A percentile compares a stretch with the other conserved stretches of the same genome.
Conservation (phyloP, 768 basidiomycete genomes). For the Rhizopogon vulgaris region DNA sequence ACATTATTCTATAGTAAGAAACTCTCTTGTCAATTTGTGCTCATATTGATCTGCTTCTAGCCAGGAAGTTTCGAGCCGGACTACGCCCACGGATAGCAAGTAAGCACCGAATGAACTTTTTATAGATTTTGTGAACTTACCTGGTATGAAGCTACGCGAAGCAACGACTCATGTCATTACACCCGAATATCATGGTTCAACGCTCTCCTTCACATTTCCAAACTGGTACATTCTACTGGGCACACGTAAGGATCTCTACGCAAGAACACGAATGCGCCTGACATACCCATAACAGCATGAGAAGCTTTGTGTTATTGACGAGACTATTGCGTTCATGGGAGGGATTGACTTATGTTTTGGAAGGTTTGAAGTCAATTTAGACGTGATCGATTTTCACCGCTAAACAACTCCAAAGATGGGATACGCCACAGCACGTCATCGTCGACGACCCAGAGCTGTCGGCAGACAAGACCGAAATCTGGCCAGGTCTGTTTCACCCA, state of each 20-base stretch:
- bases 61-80: constrained; percentile 91
- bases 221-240: constrained; percentile 98
- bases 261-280: neutral
- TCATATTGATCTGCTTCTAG: constrained; percentile 32
- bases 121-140: neutral
- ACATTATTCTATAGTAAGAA: constrained; percentile 87
- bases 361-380: constrained; percentile 34
- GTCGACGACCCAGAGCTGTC: constrained; percentile 74
- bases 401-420: constrained; percentile 58
- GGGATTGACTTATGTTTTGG: constrained; percentile 94
- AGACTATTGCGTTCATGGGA: constrained; percentile 97
- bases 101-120: constrained; percentile 28
- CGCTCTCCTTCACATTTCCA: constrained; percentile 96
- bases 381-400: neutral
- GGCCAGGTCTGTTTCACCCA: constrained; percentile 60
- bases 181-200: constrained; percentile 93
- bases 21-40: neutral
- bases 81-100: constrained; percentile 93
- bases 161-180: constrained; percentile 67
- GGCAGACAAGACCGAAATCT: constrained; percentile 62
- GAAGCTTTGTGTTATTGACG: constrained; percentile 95
- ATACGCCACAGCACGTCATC: constrained; percentile 89
- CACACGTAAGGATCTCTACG: constrained; percentile 60
- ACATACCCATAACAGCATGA: constrained; percentile 61
- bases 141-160: constrained; percentile 68